These are phyloP conservation scores for Anisodus acutangulus DNA, from an alignment of 257 asterid species.

Conservation along the genomic window DNA sequence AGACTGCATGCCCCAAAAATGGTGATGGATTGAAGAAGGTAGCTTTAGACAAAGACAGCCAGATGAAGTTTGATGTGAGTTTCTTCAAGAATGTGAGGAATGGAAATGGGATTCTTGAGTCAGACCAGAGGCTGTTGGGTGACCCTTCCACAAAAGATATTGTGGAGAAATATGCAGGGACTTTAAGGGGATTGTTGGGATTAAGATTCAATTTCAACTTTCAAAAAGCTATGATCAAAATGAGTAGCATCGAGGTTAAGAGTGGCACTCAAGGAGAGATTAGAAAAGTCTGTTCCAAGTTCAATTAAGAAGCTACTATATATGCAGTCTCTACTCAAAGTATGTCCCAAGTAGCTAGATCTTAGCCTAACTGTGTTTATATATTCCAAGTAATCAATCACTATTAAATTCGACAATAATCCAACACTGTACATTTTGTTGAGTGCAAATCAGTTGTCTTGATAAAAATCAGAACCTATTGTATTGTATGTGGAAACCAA, in stretches of 20 bases:
- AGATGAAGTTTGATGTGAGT: slow-evolving; percentile 55
- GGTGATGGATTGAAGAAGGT: slow-evolving; percentile 57
- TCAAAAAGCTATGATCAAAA: slow-evolving; percentile 69
- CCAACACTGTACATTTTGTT: background rate
- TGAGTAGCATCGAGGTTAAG: slow-evolving; percentile 72
- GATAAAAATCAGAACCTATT: slow-evolving; percentile 14
- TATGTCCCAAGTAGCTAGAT: no score
- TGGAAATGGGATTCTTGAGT: slow-evolving; percentile 70
- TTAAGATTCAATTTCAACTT: slow-evolving; percentile 59
- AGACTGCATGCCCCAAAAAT: slow-evolving; percentile 51
- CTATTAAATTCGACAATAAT: background rate
- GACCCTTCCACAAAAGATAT: slow-evolving; percentile 51
- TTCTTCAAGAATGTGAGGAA: slow-evolving; percentile 71
- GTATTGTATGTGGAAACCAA: background rate
- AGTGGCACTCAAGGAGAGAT: slow-evolving; percentile 68
- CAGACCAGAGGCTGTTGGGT: slow-evolving; percentile 76
- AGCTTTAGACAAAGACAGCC: slow-evolving; percentile 59
- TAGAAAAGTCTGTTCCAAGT: slow-evolving; percentile 55
- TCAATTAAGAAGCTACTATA: slow-evolving; percentile 41
- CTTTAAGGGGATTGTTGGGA: slow-evolving; percentile 59
- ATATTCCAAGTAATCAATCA: background rate
- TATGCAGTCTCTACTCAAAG: no score
- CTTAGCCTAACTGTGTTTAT: no score
- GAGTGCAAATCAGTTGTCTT: background rate
- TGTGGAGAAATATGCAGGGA: slow-evolving; percentile 71